Conservation (phyloP, 768 basidiomycete genomes). For the Suillus subaureus region DNA sequence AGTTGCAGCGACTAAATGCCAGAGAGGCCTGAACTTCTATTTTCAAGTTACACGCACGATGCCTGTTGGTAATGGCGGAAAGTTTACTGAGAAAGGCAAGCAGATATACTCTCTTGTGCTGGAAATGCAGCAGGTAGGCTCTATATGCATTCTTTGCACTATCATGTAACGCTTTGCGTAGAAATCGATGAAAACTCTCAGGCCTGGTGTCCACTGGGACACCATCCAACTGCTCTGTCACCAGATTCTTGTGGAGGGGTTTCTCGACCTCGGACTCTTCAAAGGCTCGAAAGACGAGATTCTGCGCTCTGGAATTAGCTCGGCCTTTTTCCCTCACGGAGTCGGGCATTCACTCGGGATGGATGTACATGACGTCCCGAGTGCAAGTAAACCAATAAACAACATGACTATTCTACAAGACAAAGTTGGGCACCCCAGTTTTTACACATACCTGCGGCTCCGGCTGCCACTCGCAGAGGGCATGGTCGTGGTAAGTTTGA, state of each 20-base stretch:
- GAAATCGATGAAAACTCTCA: constrained; percentile 69
- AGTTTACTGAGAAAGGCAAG: constrained; percentile 78
- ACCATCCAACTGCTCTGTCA: constrained; percentile 84
- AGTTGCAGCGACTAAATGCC: constrained; percentile 18
- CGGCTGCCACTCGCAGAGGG: constrained; percentile 69
- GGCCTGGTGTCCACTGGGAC: constrained; percentile 90
- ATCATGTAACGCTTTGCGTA: constrained; percentile 27
- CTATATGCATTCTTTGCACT: neutral
- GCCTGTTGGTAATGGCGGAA: constrained; percentile 93
- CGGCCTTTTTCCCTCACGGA: constrained; percentile 95
- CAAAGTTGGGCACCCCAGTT: constrained; percentile 53
- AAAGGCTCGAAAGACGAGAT: constrained; percentile 70
- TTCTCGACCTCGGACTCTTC: constrained; percentile 87
- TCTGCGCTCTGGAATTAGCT: constrained; percentile 71
- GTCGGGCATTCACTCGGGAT: constrained; percentile 89
- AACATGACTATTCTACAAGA: constrained; percentile 51
- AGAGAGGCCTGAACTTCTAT: constrained; percentile 37
- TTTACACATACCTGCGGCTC: constrained; percentile 82
- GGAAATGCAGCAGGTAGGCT: constrained; percentile 79
- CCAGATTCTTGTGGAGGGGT: constrained; percentile 75
- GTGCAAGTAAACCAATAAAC: constrained; percentile 70
- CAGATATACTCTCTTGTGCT: constrained; percentile 88
- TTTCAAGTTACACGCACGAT: constrained; percentile 75
- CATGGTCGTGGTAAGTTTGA: constrained; percentile 83
- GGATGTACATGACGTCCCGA: constrained; percentile 93